A percentile compares a stretch with the other conserved stretches of the same genome.
Conservation (phyloP, 441 rosid genomes). For the Populus hybrid region DNA sequence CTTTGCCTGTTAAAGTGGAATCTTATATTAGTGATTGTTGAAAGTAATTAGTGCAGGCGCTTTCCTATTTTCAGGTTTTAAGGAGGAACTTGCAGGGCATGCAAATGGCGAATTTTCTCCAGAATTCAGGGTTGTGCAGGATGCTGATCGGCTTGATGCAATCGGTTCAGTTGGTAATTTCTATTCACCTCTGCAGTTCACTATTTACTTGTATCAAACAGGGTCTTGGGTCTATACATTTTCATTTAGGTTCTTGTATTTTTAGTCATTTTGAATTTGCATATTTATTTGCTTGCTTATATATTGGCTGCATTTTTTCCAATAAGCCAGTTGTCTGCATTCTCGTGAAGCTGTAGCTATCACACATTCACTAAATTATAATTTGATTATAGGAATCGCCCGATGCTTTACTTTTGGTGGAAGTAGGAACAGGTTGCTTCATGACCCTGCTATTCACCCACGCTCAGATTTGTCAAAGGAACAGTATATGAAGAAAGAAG, state of each 20-base stretch:
- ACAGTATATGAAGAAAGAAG: conserved; percentile 63
- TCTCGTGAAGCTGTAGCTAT: background rate
- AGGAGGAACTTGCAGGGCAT: conserved; percentile 59
- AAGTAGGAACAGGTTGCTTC: conserved; percentile 66
- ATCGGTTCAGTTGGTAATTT: conserved; percentile 75
- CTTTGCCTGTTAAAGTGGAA: background rate
- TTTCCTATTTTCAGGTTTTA: conserved; percentile 53
- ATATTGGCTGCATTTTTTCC: too few species aligned
- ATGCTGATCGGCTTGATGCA: conserved; percentile 93
- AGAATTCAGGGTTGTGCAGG: conserved; percentile 82
- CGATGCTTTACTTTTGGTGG: conserved; percentile 89
- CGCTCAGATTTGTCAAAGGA: conserved; percentile 66
- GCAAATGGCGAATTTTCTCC: conserved; percentile 37
- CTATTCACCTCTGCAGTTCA: background rate
- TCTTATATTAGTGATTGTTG: background rate
- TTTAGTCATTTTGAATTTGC: too few species aligned
- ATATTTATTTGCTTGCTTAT: too few species aligned
- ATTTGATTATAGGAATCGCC: conserved; percentile 56
- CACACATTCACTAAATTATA: background rate
- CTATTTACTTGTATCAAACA: too few species aligned
- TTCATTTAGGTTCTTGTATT: background rate
- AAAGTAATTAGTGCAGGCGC: background rate
- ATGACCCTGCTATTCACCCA: conserved; percentile 64
- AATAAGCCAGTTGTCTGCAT: background rate
- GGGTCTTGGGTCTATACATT: background rate